Percentiles rank a stretch among this genome's conserved stretches.
Conservation (phyloP, 306 rosid genomes). For the Abrus precatorius region DNA sequence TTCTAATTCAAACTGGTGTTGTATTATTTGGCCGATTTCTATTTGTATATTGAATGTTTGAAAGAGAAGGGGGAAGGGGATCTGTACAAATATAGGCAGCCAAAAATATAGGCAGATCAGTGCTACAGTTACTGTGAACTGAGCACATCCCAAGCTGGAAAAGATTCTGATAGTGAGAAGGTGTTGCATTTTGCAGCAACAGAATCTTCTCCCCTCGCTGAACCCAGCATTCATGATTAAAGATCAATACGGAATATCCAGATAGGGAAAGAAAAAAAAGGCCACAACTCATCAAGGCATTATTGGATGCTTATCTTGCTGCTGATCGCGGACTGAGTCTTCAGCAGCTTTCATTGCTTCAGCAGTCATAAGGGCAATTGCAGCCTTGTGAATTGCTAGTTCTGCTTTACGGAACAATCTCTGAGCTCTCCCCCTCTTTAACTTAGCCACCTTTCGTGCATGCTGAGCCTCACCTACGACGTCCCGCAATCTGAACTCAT, state of each 20-base stretch:
- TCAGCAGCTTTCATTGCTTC: slow-evolving; percentile 79
- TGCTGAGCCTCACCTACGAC: slow-evolving; percentile 71
- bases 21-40: slow-evolving; percentile 77
- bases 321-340: slow-evolving; percentile 55
- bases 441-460: slow-evolving; percentile 71
- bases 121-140: slow-evolving; percentile 53
- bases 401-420: slow-evolving; percentile 81
- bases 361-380: slow-evolving; percentile 87
- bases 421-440: slow-evolving; percentile 76
- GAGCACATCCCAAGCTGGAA: slow-evolving; percentile 56
- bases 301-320: slow-evolving; percentile 27
- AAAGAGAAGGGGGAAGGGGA: slow-evolving; percentile 49
- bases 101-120: slow-evolving; percentile 68
- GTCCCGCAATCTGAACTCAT: slow-evolving; percentile 73
- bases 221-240: slow-evolving; percentile 48
- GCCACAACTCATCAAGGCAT: slow-evolving; percentile 39
- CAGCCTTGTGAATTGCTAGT: slow-evolving; percentile 86
- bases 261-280: slow-evolving; percentile 26
- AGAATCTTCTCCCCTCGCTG: slow-evolving; percentile 46
- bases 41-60: slow-evolving; percentile 59
- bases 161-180: slow-evolving; percentile 42
- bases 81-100: slow-evolving; percentile 85
- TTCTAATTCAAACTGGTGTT: slow-evolving; percentile 52
- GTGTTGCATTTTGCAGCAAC: slow-evolving; percentile 46
- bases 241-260: slow-evolving; percentile 47